Percentiles rank a stretch among this genome's conserved stretches.
phyloP scores from a whole-genome alignment of 78 protist species.

The Guillardia theta region DNA sequence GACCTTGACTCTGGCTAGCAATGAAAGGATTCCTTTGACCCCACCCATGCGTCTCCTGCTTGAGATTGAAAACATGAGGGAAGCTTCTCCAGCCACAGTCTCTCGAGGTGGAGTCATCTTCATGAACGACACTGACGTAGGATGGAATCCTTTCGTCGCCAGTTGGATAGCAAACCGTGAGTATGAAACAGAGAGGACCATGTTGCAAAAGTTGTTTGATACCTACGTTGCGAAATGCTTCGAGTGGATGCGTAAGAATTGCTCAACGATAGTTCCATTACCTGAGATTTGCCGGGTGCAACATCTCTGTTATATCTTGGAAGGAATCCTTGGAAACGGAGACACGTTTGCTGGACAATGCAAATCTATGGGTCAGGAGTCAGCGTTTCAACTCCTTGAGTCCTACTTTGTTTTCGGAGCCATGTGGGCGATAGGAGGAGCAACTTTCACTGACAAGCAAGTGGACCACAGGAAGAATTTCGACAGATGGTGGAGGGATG shows the following conservation, averaged over 20 bases:
- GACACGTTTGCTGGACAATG: background rate
- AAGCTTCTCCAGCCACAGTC: slow-evolving; percentile 92
- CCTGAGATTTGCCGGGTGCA: slow-evolving; percentile 64
- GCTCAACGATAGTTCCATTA: slow-evolving; percentile 50
- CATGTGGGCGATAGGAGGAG: slow-evolving; percentile 81
- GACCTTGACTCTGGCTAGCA: slow-evolving; percentile 84
- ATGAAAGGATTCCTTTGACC: slow-evolving; percentile 86
- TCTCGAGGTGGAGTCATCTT: slow-evolving; percentile 90
- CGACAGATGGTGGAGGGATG: slow-evolving; percentile 61
- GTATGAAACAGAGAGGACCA: slow-evolving; percentile 14
- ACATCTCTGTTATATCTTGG: slow-evolving; percentile 75
- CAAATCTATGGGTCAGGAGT: slow-evolving; percentile 46
- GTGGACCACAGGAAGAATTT: slow-evolving; percentile 67
- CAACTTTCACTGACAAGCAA: slow-evolving; percentile 64
- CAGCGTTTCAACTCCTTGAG: slow-evolving; percentile 58
- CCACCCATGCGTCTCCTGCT: slow-evolving; percentile 82
- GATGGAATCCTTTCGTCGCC: slow-evolving; percentile 76
- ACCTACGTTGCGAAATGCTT: background rate
- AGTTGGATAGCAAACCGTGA: slow-evolving; percentile 67
- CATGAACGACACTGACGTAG: slow-evolving; percentile 82
- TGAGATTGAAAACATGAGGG: slow-evolving; percentile 71
- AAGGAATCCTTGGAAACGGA: slow-evolving; percentile 50
- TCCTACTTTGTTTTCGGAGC: slow-evolving; percentile 57
- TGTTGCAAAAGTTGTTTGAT: slow-evolving; percentile 43
- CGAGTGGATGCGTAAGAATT: background rate